phyloP scores from a whole-genome alignment of 345 rosid genomes.

The Bruguiera parviflora region DNA sequence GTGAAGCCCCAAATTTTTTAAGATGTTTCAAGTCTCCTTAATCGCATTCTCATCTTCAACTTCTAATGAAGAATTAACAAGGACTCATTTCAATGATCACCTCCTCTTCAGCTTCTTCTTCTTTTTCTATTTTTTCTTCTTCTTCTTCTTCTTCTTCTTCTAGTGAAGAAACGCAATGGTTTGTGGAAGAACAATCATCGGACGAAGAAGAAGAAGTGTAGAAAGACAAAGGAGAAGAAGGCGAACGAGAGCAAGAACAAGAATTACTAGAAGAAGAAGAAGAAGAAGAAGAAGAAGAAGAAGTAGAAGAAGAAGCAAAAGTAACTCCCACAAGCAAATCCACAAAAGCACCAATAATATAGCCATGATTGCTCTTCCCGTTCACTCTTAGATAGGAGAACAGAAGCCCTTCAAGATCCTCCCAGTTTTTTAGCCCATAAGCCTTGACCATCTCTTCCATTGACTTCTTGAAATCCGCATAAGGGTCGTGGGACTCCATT shows the following conservation, averaged over 20 bases:
- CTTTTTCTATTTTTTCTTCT: slow-evolving; percentile 15
- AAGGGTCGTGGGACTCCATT: slow-evolving; percentile 32
- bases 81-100: neutral
- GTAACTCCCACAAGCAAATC: slow-evolving; percentile 23
- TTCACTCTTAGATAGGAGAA: slow-evolving; percentile 29
- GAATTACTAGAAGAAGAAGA: neutral
- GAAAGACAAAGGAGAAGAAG: slow-evolving; percentile 36
- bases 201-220: slow-evolving; percentile 36
- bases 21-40: neutral
- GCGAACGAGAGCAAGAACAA: slow-evolving; percentile 7
- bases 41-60: slow-evolving; percentile 33
- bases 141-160: slow-evolving; percentile 11
- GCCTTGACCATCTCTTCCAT: slow-evolving; percentile 42
- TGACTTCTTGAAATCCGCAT: slow-evolving; percentile 29
- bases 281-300: too few species aligned
- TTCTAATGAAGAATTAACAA: slow-evolving; percentile 22
- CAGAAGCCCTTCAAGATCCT: slow-evolving; percentile 32
- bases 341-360: slow-evolving; percentile 31
- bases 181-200: slow-evolving; percentile 43
- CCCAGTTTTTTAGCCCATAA: slow-evolving; percentile 26
- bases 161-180: slow-evolving; percentile 33
- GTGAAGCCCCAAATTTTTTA: neutral
- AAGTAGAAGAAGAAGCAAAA: neutral
- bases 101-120: slow-evolving; percentile 3
- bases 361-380: slow-evolving; percentile 32